Percentiles rank a stretch among this genome's conserved stretches.
These are phyloP conservation scores for Brettanomyces bruxellensis DNA, from an alignment of 805 yeast species.

Conservation along the genomic window DNA sequence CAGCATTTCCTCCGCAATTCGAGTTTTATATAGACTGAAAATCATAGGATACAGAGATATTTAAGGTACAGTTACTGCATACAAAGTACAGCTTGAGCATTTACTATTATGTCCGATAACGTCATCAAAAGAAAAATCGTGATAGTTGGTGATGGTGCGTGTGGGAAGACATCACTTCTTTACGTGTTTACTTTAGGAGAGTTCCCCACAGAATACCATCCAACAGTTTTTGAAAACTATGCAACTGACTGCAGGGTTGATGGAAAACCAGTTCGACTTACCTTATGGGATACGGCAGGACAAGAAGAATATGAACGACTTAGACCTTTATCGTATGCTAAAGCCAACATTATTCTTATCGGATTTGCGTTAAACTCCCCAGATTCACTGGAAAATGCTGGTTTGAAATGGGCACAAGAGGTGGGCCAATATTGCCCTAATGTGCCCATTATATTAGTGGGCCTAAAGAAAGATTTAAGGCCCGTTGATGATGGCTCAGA, in stretches of 20 bases:
- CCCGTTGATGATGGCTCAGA: slow-evolving; percentile 26
- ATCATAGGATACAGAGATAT: too few species aligned
- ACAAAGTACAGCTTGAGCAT: too few species aligned
- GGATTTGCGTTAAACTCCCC: slow-evolving; percentile 83
- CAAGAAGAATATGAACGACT: slow-evolving; percentile 91
- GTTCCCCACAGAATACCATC: slow-evolving; percentile 87
- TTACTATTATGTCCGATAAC: slow-evolving; percentile 10
- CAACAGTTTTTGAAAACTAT: slow-evolving; percentile 90
- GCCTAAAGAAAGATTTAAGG: slow-evolving; percentile 77
- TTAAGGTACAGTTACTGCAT: too few species aligned
- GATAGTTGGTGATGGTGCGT: slow-evolving; percentile 92
- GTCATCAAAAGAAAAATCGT: slow-evolving; percentile 64
- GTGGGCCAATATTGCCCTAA: slow-evolving; percentile 72
- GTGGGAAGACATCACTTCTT: slow-evolving; percentile 87
- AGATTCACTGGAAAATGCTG: slow-evolving; percentile 77
- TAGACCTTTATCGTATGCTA: slow-evolving; percentile 79
- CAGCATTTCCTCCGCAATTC: too few species aligned
- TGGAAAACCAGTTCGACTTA: slow-evolving; percentile 82
- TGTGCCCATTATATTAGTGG: slow-evolving; percentile 71
- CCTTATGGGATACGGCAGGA: slow-evolving; percentile 95
- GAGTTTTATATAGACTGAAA: too few species aligned
- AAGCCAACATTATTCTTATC: slow-evolving; percentile 77
- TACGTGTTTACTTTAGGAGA: slow-evolving; percentile 89
- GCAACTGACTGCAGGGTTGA: slow-evolving; percentile 92
- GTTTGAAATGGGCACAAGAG: slow-evolving; percentile 81